phyloP scores from a whole-genome alignment of 2,329 filamentous ascomycete genomes.

The Fusarium avenaceum region DNA sequence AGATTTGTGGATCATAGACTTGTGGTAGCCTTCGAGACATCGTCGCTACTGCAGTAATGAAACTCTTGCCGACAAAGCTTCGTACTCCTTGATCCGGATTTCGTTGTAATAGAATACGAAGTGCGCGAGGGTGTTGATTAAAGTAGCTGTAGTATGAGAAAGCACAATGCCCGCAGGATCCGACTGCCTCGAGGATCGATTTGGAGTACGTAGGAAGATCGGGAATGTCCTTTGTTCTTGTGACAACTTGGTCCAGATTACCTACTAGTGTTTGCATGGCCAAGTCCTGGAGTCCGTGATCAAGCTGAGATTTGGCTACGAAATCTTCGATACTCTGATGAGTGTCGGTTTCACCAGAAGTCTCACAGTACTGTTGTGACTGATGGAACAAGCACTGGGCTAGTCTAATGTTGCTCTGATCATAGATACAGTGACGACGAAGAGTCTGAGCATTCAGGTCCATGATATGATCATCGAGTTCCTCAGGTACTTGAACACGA shows the following conservation, averaged over 20 bases:
- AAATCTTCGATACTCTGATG: constrained; percentile 23
- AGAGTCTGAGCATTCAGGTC: constrained; percentile 80
- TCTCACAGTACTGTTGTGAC: constrained; percentile 62
- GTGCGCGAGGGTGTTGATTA: constrained; percentile 63
- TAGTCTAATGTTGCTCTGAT: constrained; percentile 77
- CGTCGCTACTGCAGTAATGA: constrained; percentile 66
- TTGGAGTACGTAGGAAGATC: constrained; percentile 70
- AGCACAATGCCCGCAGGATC: constrained; percentile 66
- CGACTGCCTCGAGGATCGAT: constrained; percentile 63
- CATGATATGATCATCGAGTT: constrained; percentile 71
- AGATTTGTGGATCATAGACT: constrained; percentile 57
- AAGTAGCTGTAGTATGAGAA: constrained; percentile 74
- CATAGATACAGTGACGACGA: constrained; percentile 83
- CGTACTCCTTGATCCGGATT: constrained; percentile 71
- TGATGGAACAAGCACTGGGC: constrained; percentile 72
- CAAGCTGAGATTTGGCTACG: constrained; percentile 8
- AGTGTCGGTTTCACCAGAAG: neutral
- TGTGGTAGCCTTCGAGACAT: constrained; percentile 64
- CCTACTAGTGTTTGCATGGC: constrained; percentile 70
- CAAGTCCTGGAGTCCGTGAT: constrained; percentile 58
- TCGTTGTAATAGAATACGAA: constrained; percentile 75
- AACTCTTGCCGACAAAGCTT: constrained; percentile 62
- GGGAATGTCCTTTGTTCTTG: constrained; percentile 76
- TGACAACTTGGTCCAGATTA: constrained; percentile 82
- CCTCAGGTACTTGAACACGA: constrained; percentile 60